Base-by-base conservation (phyloP, 1,284 basidiomycete genomes). In the Ganoderma leucocontextum region DNA sequence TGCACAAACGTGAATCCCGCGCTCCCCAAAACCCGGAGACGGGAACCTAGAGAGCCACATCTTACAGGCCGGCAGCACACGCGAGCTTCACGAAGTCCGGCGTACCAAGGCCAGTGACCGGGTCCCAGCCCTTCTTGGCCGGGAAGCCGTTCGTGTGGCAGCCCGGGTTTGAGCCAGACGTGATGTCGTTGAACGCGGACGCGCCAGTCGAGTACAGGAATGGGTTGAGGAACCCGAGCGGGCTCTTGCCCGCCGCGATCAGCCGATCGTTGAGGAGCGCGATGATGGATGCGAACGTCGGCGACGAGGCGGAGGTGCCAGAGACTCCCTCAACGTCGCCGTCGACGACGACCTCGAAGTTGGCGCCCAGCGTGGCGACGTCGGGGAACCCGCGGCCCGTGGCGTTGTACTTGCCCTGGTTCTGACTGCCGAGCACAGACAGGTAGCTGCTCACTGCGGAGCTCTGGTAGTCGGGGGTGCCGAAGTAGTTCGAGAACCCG, bases 181-280 rank as follows among this genome's bases (percentile, higher is more conserved):
- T 82, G 67, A 87, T 81, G 70, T 86, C 85, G 64, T 79, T 83
- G 71, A 87, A 79, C 12, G 78, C 83, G 36, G 74, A 74, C 25
- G 70, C 70, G 38, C 72, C 73, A 2, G 60, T 55, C 44, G 67
- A 70, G 79, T 81, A 84, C 66, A 82, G 72, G 72, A 83, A 80
- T 0, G 86, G 85, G 78, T 87, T 87, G 36, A 87, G 66, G 80
- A 85, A 87, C 12, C 86, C 86, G 3, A 87, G 78, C 35, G 78
- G 71, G 22, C 75, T 72, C 75, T 85, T 84, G 22, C 86, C 85
- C 4, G 76, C 69, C 0, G 79, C 75, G 41, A 85, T 70, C n/a
- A 84, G 82, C 22, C 79, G 78, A 72, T 89, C 88, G 76, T 90
- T 90, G 17, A 90, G 73, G 75, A 90, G 80, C 1, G 86, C 80